Evolutionary conservation across 495 filamentous ascomycete genomes (phyloP).

Genomic region (Zalerion maritima): DNA sequence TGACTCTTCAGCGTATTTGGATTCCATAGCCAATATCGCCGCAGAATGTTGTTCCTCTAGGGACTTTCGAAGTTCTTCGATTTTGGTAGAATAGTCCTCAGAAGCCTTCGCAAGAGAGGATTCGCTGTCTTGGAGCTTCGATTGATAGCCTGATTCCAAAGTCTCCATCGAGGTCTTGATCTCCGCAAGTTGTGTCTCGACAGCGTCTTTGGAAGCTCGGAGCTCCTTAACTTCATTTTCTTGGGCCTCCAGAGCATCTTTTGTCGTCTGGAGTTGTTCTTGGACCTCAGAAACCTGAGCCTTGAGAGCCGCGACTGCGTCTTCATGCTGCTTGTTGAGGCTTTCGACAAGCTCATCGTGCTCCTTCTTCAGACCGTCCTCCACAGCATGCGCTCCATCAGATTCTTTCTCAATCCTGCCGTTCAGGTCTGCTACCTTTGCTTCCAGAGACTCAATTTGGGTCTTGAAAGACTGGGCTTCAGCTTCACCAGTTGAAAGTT

Average conservation of each 20-base stretch:
- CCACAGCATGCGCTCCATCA: slow-evolving; percentile 7
- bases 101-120: slow-evolving; percentile 14
- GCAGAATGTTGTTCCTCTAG: slow-evolving; percentile 27
- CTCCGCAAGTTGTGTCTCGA: slow-evolving; percentile 23
- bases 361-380: slow-evolving; percentile 15
- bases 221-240: slow-evolving; percentile 22
- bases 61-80: slow-evolving; percentile 23
- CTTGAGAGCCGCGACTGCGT: slow-evolving; percentile 24
- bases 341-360: slow-evolving; percentile 26
- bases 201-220: slow-evolving; percentile 19
- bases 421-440: slow-evolving; percentile 26
- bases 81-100: slow-evolving; percentile 25
- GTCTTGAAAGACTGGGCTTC: slow-evolving; percentile 27
- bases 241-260: slow-evolving; percentile 22
- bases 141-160: slow-evolving; percentile 23
- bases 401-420: slow-evolving; percentile 19
- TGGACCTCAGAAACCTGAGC: slow-evolving; percentile 25
- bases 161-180: slow-evolving; percentile 28
- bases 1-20: slow-evolving; percentile 25
- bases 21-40: slow-evolving; percentile 23
- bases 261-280: slow-evolving; percentile 25
- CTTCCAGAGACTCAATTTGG: slow-evolving; percentile 28
- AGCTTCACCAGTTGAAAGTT: slow-evolving; percentile 24
- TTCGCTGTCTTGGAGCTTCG: slow-evolving; percentile 21
- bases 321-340: slow-evolving; percentile 31